Evolutionary conservation across 768 basidiomycete species (phyloP), one percentile per base, ranked within the genome.

Genomic region (Boletus subcaerulescens): DNA sequence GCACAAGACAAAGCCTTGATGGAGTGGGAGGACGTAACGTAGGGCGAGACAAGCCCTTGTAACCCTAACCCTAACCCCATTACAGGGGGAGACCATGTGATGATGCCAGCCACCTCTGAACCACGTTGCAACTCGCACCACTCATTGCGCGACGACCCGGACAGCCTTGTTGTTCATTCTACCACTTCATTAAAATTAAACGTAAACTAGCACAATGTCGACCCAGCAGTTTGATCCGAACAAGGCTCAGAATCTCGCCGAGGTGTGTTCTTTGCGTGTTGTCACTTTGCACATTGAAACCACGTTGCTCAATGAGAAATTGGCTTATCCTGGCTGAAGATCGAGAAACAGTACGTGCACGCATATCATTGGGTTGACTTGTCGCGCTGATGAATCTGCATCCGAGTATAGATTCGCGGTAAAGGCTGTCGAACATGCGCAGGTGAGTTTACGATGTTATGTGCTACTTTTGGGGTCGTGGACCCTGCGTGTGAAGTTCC

Each of bases 391-490:
- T 35, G 31, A 31, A 50, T 56, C 49, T 52, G 46, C 17, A 11
- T 42, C 41, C 52, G 59, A 45, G 54, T 53, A 49, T 39, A 65
- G 64, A 66, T 71, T 71, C 47, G 70, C 70, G 24, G 96, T 99
- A 52, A 92, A 88, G 71, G 92, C 93, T 13, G 94, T 98, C 48
- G 95, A 99, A 69, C 93, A 98, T 61, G 92, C 95, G 43, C 92
- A 96, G 79, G 93, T 91, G 48, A 57, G 82, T 52, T 24, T 24
- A 24, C 24, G 24, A 24, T 4, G 4, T 24, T 41, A 14, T 69
- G n/a, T 46, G 49, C 24, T 38, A 32, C 24, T 43, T 45, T 45
- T 35, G n/a, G 50, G 44, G 39, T 48, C 36, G 46, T 35, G 31
- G 32, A 35, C 46, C 53, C 22, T 49, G 45, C 43, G 36, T 42